These are phyloP conservation scores for Pilatotrama ljubarskyi DNA, from an alignment of 768 basidiomycete genomes.

Conservation along the genomic window DNA sequence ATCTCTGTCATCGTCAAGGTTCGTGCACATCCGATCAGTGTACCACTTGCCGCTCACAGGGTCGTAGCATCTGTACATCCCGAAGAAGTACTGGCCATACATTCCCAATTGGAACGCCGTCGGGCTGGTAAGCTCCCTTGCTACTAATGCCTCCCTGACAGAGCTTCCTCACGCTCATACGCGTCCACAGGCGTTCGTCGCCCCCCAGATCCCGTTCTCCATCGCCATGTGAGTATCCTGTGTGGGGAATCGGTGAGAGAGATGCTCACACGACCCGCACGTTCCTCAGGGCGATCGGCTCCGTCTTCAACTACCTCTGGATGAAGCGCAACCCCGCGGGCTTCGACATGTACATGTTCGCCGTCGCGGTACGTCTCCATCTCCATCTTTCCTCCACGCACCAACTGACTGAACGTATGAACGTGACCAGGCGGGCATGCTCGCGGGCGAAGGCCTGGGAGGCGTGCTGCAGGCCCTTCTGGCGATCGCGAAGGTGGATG, in stretches of 20 bases:
- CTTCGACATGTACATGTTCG: slow-evolving; percentile 41
- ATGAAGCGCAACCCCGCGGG: slow-evolving; percentile 37
- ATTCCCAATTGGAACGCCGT: slow-evolving; percentile 29
- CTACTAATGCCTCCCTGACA: no score
- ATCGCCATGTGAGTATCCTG: slow-evolving; percentile 18
- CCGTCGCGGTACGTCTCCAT: slow-evolving; percentile 27
- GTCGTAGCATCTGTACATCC: slow-evolving; percentile 21
- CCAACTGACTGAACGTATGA: background rate
- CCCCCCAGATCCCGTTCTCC: slow-evolving; percentile 23
- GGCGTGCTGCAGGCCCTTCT: slow-evolving; percentile 60
- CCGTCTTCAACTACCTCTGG: slow-evolving; percentile 53
- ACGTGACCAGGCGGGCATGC: slow-evolving; percentile 34
- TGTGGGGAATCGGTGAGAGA: no score
- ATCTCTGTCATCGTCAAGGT: slow-evolving; percentile 19
- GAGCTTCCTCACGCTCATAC: background rate
- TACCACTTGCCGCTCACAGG: no score
- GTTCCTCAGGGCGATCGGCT: slow-evolving; percentile 40
- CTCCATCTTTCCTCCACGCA: no score
- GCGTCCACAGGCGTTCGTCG: slow-evolving; percentile 18
- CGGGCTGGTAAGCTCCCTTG: slow-evolving; percentile 16
- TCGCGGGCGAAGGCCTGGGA: slow-evolving; percentile 53
- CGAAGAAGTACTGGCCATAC: slow-evolving; percentile 21
- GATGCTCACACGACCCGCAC: no score
- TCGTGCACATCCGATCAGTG: no score
- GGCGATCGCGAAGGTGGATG: slow-evolving; percentile 52